Conservation (phyloP, 306 rosid genomes). For the Cicer bijugum region DNA sequence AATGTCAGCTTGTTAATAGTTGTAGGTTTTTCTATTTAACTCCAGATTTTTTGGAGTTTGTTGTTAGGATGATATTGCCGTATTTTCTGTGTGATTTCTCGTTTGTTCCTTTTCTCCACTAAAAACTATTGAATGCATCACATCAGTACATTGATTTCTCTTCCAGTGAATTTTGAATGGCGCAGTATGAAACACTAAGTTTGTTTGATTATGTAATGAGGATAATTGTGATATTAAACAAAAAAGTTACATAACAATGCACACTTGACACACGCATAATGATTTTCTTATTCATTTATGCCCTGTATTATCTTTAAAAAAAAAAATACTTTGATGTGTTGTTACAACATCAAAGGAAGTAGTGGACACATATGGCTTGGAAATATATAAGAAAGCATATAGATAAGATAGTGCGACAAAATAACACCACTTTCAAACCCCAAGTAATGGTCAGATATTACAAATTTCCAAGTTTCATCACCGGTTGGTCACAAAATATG, state of each 20-base stretch:
- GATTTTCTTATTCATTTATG: neutral
- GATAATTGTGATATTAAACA: neutral
- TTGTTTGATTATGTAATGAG: neutral
- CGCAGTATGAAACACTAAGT: neutral
- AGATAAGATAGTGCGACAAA: slow-evolving; percentile 32
- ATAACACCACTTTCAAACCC: slow-evolving; percentile 38
- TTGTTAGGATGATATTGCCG: no score
- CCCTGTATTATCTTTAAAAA: neutral
- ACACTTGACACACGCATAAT: neutral
- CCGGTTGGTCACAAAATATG: slow-evolving; percentile 24
- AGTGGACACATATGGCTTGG: neutral
- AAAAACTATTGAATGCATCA: no score
- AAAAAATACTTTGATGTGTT: neutral
- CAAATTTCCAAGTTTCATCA: slow-evolving; percentile 46
- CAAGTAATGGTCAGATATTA: slow-evolving; percentile 15
- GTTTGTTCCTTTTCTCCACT: no score
- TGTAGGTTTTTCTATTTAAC: no score
- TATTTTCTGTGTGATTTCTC: no score
- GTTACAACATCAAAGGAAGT: neutral
- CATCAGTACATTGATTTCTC: neutral
- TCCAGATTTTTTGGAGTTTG: no score
- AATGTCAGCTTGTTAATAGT: no score
- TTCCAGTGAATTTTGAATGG: neutral
- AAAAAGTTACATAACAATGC: neutral
- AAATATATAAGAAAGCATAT: slow-evolving; percentile 23